A percentile compares a stretch with the other conserved stretches of the same genome.
Evolutionary conservation across 352 stramenopile species (phyloP).

Genomic region (Globisporangium polare): DNA sequence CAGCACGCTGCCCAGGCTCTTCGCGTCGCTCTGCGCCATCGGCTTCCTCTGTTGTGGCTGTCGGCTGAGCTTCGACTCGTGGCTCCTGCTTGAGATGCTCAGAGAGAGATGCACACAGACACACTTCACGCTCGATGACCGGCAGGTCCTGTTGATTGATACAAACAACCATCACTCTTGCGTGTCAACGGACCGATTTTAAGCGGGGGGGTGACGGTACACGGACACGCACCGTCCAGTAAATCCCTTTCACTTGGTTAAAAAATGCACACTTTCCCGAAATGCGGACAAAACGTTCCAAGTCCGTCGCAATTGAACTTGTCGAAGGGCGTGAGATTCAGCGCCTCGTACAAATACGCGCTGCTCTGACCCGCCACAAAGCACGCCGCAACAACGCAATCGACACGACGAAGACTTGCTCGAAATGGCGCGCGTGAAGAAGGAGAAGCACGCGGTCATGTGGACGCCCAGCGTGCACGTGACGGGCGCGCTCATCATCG

Average conservation of each 20-base stretch:
- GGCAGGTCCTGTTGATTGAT: not conserved
- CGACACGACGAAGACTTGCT: too few species aligned
- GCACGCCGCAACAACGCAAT: too few species aligned
- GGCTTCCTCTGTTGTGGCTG: not conserved
- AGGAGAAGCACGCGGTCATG: slow-evolving; percentile 31
- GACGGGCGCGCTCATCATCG: slow-evolving; percentile 45
- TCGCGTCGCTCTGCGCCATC: not conserved
- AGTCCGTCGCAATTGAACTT: too few species aligned
- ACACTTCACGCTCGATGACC: not conserved
- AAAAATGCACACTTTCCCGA: too few species aligned
- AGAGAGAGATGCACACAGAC: not conserved
- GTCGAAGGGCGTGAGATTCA: too few species aligned
- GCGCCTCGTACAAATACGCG: not conserved
- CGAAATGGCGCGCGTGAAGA: slow-evolving; percentile 8
- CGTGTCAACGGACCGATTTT: not conserved
- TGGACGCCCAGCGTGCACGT: slow-evolving; percentile 41
- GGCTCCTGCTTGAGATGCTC: too few species aligned
- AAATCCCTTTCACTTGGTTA: too few species aligned
- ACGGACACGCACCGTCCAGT: not conserved
- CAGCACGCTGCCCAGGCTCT: not conserved
- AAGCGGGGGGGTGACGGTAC: not conserved
- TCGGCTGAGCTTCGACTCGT: not conserved
- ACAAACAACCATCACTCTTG: not conserved
- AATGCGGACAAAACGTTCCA: too few species aligned
- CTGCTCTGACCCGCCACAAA: not conserved